phyloP scores from a whole-genome alignment of 2,329 filamentous ascomycete species.

The Phialophora tarda region DNA sequence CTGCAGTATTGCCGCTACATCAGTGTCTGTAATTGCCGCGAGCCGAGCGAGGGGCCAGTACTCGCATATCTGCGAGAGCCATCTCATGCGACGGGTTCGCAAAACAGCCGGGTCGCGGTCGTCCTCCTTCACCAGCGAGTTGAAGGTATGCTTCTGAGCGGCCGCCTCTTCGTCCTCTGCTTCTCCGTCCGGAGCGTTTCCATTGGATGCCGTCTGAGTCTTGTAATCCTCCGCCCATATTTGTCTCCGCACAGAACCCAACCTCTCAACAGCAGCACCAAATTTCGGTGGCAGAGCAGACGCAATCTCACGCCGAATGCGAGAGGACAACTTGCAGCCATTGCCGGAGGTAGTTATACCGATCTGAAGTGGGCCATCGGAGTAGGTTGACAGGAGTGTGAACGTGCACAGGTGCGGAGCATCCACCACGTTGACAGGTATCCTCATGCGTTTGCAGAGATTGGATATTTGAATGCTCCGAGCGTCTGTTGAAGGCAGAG shows the following conservation, averaged over 20 bases:
- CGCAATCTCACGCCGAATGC: constrained; percentile 86
- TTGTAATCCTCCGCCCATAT: constrained; percentile 75
- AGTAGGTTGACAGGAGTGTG: constrained; percentile 83
- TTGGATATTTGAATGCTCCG: constrained; percentile 68
- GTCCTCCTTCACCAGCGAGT: constrained; percentile 73
- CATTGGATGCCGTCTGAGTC: constrained; percentile 42
- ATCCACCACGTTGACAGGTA: constrained; percentile 93
- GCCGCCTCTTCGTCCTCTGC: constrained; percentile 57
- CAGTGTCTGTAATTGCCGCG: constrained; percentile 76
- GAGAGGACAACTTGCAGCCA: constrained; percentile 89
- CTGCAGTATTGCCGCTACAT: constrained; percentile 76
- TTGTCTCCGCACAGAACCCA: constrained; percentile 73
- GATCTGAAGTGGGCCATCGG: constrained; percentile 89
- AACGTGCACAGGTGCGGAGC: constrained; percentile 86
- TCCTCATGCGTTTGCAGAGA: constrained; percentile 77
- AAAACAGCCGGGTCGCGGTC: constrained; percentile 71
- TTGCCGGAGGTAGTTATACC: constrained; percentile 94
- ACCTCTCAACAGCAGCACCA: constrained; percentile 74
- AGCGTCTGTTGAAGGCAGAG: constrained; percentile 59
- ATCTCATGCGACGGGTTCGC: constrained; percentile 83
- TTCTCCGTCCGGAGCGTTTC: constrained; percentile 51
- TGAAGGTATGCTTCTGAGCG: constrained; percentile 80
- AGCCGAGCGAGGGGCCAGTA: constrained; percentile 93
- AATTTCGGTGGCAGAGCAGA: constrained; percentile 76
- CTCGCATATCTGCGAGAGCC: constrained; percentile 95